phyloP scores from a whole-genome alignment of 768 basidiomycete species.

The Hygrocybe coccinea region DNA sequence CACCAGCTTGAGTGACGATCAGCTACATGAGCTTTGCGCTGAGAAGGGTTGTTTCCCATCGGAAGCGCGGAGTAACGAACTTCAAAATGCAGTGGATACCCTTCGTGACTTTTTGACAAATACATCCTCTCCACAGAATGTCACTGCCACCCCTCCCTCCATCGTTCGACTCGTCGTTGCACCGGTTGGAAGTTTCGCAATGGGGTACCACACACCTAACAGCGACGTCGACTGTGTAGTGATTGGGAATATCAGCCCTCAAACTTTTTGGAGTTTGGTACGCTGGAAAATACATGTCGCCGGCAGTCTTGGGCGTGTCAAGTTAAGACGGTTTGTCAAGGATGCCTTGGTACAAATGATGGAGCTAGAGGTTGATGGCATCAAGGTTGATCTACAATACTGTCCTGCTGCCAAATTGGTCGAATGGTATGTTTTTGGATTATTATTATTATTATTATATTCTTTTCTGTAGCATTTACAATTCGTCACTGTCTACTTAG shows the following conservation, averaged over 20 bases:
- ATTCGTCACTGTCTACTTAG: not conserved
- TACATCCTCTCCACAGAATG: not conserved
- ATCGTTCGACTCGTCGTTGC: not conserved
- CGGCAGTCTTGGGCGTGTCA: not conserved
- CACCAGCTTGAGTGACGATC: not conserved
- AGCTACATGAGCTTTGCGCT: conserved; percentile 1
- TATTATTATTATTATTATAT: too few species aligned
- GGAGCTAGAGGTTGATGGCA: conserved; percentile 1
- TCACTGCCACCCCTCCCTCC: not conserved
- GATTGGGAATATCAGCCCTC: conserved; percentile 1
- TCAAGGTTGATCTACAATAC: conserved; percentile 7
- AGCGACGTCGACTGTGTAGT: conserved; percentile 9
- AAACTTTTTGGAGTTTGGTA: conserved; percentile 3
- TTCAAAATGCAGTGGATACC: not conserved
- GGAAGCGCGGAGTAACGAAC: not conserved
- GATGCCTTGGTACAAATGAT: conserved; percentile 8
- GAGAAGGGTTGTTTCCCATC: conserved; percentile 1
- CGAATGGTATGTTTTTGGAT: conserved; percentile 4
- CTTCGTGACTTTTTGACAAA: not conserved
- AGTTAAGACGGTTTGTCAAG: conserved; percentile 3
- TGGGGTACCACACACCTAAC: conserved; percentile 5
- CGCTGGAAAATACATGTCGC: not conserved
- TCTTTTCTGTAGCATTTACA: too few species aligned
- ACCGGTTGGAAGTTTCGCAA: conserved; percentile 6
- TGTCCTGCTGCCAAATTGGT: conserved; percentile 6